These are phyloP conservation scores for Plasmodium sp. DNA, from an alignment of 169 alveolate genomes.

Conservation along the genomic window DNA sequence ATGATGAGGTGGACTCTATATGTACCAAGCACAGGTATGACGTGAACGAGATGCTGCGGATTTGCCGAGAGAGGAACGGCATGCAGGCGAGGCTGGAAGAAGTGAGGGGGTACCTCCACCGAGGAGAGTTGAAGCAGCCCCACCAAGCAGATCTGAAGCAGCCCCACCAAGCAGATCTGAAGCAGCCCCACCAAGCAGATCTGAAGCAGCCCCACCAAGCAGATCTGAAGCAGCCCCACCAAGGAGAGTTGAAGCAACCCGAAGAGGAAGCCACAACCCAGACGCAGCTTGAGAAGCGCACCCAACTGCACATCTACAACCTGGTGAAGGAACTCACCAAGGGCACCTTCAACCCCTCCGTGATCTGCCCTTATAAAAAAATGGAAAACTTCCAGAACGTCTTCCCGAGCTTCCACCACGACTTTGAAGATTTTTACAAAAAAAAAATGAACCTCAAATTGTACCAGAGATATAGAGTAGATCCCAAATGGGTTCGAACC, in stretches of 20 bases:
- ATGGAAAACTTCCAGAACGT: slow-evolving; percentile 34
- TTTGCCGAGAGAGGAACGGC: not conserved
- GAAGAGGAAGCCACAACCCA: not conserved
- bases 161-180: too few relatives aligned
- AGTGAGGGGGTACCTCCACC: not conserved
- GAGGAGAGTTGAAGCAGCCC: not conserved
- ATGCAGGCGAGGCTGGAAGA: not conserved
- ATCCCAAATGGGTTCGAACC: not conserved
- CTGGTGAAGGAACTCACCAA: slow-evolving; percentile 20
- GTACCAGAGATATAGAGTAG: slow-evolving; percentile 22
- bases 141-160: too few relatives aligned
- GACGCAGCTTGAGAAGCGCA: not conserved
- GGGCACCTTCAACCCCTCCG: slow-evolving; percentile 25
- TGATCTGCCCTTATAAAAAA: slow-evolving; percentile 9
- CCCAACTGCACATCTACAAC: not conserved
- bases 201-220: not conserved
- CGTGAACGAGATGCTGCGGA: slow-evolving; percentile 9
- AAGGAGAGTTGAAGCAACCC: not conserved
- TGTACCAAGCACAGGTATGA: slow-evolving; percentile 40
- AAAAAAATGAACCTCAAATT: slow-evolving; percentile 41
- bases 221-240: not conserved
- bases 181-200: not conserved
- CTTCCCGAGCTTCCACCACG: slow-evolving; percentile 40
- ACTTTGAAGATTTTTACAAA: slow-evolving; percentile 27
- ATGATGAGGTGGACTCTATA: slow-evolving; percentile 23